phyloP scores from a whole-genome alignment of 2,329 filamentous ascomycete species.

The Sporothrix dimorphospora region DNA sequence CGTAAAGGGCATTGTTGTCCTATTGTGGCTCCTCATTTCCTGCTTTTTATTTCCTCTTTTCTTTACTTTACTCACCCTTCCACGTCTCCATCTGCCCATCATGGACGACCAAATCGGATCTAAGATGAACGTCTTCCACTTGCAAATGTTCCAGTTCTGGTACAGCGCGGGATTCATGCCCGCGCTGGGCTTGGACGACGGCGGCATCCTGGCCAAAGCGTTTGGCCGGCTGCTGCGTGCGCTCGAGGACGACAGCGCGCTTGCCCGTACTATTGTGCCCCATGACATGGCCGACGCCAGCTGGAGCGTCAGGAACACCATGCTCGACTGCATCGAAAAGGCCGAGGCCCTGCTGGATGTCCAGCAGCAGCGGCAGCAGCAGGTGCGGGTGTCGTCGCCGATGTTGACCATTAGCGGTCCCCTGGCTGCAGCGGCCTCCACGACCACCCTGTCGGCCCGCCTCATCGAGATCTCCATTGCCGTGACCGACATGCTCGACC shows the following conservation, averaged over 20 bases:
- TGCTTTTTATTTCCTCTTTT: background rate
- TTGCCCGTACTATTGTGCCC: background rate
- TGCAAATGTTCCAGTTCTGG: conserved; percentile 32
- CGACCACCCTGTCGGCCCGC: conserved; percentile 26
- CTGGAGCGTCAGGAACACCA: conserved; percentile 29
- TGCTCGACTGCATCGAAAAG: conserved; percentile 31
- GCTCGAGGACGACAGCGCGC: conserved; percentile 21
- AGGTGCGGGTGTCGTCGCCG: background rate
- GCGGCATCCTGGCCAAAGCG: background rate
- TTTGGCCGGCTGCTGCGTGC: conserved; percentile 27
- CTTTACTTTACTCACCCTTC: background rate
- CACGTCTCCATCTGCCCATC: background rate
- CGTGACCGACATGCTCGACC: background rate
- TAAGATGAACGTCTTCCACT: conserved; percentile 23
- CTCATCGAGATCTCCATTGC: conserved; percentile 30
- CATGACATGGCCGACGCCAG: conserved; percentile 22
- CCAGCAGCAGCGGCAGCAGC: background rate
- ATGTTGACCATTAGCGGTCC: background rate
- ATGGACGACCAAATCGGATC: conserved; percentile 2
- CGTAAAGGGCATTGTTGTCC: background rate
- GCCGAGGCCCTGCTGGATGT: conserved; percentile 24
- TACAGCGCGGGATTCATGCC: conserved; percentile 29
- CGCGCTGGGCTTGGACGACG: conserved; percentile 25
- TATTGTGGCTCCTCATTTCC: background rate
- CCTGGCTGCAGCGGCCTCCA: background rate